Conservation (phyloP, 306 rosid species). For the Begonia masoniana region DNA sequence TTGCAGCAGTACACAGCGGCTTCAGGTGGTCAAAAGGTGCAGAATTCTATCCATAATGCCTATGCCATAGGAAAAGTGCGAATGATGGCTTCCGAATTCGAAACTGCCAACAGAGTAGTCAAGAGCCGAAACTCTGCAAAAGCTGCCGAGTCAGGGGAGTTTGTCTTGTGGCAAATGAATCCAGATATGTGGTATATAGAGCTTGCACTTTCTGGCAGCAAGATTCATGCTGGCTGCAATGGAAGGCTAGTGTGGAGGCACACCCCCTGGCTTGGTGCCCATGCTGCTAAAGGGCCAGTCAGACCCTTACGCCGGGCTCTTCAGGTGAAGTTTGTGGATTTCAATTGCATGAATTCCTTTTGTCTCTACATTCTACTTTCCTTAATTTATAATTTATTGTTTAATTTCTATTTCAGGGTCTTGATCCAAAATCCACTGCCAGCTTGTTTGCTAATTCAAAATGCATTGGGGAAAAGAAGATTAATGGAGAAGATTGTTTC, state of each 20-base stretch:
- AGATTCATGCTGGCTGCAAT: conserved; percentile 58
- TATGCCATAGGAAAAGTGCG: conserved; percentile 65
- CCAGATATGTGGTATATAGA: conserved; percentile 62
- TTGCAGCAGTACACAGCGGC: conserved; percentile 61
- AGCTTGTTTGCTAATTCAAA: conserved; percentile 51
- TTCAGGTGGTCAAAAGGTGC: conserved; percentile 47
- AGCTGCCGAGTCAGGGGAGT: conserved; percentile 44
- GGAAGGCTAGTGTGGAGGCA: conserved; percentile 62
- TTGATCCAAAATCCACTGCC: conserved; percentile 54
- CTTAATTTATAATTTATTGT: too few relatives aligned
- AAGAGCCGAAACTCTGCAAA: conserved; percentile 43
- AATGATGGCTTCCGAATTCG: conserved; percentile 55
- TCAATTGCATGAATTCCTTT: neutral
- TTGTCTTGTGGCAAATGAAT: conserved; percentile 68
- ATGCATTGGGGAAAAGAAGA: conserved; percentile 57
- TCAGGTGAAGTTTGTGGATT: conserved; percentile 25
- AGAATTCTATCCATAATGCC: conserved; percentile 35
- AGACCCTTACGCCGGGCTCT: conserved; percentile 50
- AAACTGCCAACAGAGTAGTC: conserved; percentile 39
- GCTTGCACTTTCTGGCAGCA: conserved; percentile 58
- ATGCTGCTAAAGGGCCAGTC: conserved; percentile 54
- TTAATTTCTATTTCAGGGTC: conserved; percentile 31
- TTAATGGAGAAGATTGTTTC: conserved; percentile 51
- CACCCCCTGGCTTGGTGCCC: conserved; percentile 64
- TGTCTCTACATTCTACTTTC: too few relatives aligned